Evolutionary conservation across 306 rosid genomes (phyloP).

Genomic region (Comarum palustre): DNA sequence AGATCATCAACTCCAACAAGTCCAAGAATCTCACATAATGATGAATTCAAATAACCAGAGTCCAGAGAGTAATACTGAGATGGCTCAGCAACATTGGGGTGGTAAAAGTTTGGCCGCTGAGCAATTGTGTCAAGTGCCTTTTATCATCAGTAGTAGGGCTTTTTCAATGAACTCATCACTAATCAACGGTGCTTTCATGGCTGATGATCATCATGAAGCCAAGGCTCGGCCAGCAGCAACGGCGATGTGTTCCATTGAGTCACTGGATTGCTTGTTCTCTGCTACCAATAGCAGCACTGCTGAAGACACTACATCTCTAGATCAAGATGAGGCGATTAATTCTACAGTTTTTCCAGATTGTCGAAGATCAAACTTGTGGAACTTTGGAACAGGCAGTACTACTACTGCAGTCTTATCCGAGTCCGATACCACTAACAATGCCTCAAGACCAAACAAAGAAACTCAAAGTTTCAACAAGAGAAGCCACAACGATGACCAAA

Average conservation of each 20-base stretch:
- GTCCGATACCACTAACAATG: slow-evolving; percentile 36
- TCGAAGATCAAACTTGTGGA: slow-evolving; percentile 46
- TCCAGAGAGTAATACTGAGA: background rate
- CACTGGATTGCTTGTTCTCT: slow-evolving; percentile 54
- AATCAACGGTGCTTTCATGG: slow-evolving; percentile 17
- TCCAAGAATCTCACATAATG: slow-evolving; percentile 16
- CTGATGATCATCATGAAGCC: slow-evolving; percentile 21
- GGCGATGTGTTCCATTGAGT: slow-evolving; percentile 34
- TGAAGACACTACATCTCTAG: slow-evolving; percentile 36
- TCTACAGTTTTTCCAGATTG: slow-evolving; percentile 55
- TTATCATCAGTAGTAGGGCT: slow-evolving; percentile 11
- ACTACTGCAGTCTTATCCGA: slow-evolving; percentile 47
- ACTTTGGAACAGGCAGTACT: slow-evolving; percentile 33
- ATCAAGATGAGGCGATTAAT: slow-evolving; percentile 46
- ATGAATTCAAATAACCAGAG: background rate
- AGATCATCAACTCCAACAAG: slow-evolving; percentile 33
- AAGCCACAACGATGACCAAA: slow-evolving; percentile 27
- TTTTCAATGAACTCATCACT: slow-evolving; percentile 15
- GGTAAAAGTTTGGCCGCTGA: slow-evolving; percentile 7
- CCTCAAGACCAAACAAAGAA: slow-evolving; percentile 31
- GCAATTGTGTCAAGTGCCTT: background rate
- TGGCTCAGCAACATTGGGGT: slow-evolving; percentile 7
- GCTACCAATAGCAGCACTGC: slow-evolving; percentile 44
- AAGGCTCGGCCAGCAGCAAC: slow-evolving; percentile 20
- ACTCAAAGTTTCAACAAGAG: slow-evolving; percentile 40